A percentile compares a stretch with the other conserved stretches of the same genome.
Evolutionary conservation across 2,329 filamentous ascomycete genomes (phyloP).

Genomic region (Sporothrix pallida): DNA sequence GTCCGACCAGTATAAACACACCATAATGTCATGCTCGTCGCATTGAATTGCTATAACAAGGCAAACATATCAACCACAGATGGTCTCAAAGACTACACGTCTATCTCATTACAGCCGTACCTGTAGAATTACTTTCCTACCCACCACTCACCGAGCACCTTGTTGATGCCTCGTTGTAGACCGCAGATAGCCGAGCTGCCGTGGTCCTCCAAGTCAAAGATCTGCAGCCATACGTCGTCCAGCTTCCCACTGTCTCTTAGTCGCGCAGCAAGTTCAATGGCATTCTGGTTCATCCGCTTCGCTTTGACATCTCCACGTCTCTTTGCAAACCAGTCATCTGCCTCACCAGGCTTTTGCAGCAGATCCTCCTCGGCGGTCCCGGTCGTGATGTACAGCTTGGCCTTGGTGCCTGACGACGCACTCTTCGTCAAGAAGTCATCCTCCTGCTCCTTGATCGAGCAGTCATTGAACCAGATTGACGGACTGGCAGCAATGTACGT

Average conservation of each 20-base stretch:
- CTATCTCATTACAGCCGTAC: too few relatives aligned
- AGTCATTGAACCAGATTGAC: slow-evolving; percentile 10
- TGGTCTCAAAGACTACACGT: too few relatives aligned
- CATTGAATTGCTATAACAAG: too few relatives aligned
- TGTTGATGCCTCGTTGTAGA: background rate
- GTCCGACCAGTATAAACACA: too few relatives aligned
- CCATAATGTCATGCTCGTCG: too few relatives aligned
- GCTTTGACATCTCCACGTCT: background rate
- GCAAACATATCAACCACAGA: background rate
- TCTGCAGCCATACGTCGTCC: background rate
- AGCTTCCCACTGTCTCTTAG: background rate
- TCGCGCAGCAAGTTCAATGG: background rate
- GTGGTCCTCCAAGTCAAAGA: background rate
- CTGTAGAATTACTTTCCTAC: too few relatives aligned
- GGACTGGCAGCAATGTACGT: slow-evolving; percentile 15
- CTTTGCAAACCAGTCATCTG: background rate
- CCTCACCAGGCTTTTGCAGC: background rate
- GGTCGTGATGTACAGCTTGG: slow-evolving; percentile 1
- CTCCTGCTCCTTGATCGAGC: background rate
- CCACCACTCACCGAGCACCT: slow-evolving; percentile 18
- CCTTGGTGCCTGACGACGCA: background rate
- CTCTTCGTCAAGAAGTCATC: background rate
- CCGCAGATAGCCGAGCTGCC: background rate
- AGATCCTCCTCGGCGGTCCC: slow-evolving; percentile 4
- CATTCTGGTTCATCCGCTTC: slow-evolving; percentile 8